Percentiles rank a stretch among this genome's conserved stretches.
phyloP scores from a whole-genome alignment of 257 asterid genomes.

The Fraxinus anomala region DNA sequence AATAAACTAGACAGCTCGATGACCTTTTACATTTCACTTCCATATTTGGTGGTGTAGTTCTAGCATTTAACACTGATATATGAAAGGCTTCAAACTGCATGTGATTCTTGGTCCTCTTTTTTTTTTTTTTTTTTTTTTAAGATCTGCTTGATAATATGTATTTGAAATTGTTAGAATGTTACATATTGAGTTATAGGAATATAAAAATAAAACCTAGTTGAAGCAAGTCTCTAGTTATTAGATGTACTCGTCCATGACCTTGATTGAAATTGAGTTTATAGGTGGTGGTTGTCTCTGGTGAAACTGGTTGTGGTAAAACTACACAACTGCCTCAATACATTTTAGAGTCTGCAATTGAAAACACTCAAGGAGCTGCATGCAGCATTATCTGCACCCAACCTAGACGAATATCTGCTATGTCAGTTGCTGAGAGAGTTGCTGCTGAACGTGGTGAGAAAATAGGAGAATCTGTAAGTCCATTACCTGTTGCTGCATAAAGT shows the following conservation, averaged over 20 bases:
- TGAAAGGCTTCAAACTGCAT: background rate
- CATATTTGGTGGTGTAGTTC: background rate
- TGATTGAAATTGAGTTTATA: constrained; percentile 35
- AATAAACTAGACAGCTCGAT: background rate
- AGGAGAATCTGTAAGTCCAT: constrained; percentile 79
- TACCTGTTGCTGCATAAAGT: constrained; percentile 28
- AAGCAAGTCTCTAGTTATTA: constrained; percentile 24
- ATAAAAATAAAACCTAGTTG: background rate
- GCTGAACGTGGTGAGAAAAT: constrained; percentile 90
- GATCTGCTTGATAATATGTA: constrained; percentile 3
- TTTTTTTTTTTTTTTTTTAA: background rate
- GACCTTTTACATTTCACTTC: background rate
- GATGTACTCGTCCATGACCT: constrained; percentile 10
- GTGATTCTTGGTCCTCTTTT: background rate
- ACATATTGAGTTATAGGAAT: constrained; percentile 4
- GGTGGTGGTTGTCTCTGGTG: constrained; percentile 92
- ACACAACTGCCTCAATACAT: constrained; percentile 92
- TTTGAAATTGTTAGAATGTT: background rate
- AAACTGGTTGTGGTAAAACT: constrained; percentile 95
- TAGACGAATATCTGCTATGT: constrained; percentile 87
- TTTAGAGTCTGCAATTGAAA: constrained; percentile 80
- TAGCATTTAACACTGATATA: background rate
- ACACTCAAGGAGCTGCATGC: constrained; percentile 73
- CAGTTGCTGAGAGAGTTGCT: constrained; percentile 94
- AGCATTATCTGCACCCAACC: constrained; percentile 94